These are phyloP conservation scores for Boletus insuetus DNA, from an alignment of 768 basidiomycete species.

Conservation along the genomic window DNA sequence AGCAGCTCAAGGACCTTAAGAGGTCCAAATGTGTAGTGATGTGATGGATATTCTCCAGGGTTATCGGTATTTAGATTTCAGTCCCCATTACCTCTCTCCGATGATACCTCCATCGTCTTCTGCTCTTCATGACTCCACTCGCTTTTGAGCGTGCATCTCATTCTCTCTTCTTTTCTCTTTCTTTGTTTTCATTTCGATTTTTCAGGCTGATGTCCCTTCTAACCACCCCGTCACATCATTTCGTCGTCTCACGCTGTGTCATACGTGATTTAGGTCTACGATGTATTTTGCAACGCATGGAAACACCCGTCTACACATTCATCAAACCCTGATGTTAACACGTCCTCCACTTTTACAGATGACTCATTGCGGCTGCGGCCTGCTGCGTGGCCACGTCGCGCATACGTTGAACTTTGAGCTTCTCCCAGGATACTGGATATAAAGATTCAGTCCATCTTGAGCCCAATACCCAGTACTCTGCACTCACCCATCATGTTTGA, in stretches of 20 bases:
- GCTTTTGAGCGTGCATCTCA: slow-evolving; percentile 24
- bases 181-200: slow-evolving; percentile 17
- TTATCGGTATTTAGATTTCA: slow-evolving; percentile 64
- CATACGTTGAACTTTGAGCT: slow-evolving; percentile 5
- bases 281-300: slow-evolving; percentile 39
- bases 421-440: background rate
- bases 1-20: slow-evolving; percentile 44
- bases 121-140: slow-evolving; percentile 28
- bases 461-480: background rate
- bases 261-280: slow-evolving; percentile 40
- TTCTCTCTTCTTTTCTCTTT: slow-evolving; percentile 7
- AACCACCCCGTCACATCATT: slow-evolving; percentile 30
- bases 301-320: slow-evolving; percentile 25
- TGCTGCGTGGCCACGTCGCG: slow-evolving; percentile 20
- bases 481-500: slow-evolving; percentile 7
- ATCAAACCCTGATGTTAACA: too few relatives aligned
- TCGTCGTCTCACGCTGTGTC: slow-evolving; percentile 38
- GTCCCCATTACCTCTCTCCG: slow-evolving; percentile 64
- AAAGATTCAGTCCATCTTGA: background rate
- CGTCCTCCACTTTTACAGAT: background rate
- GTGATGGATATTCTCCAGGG: slow-evolving; percentile 66
- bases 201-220: slow-evolving; percentile 33
- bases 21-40: slow-evolving; percentile 72
- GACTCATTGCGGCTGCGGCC: slow-evolving; percentile 12
- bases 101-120: slow-evolving; percentile 68